Base-by-base conservation (phyloP, 2,329 filamentous ascomycete species). In the Thielaviopsis musarum region DNA sequence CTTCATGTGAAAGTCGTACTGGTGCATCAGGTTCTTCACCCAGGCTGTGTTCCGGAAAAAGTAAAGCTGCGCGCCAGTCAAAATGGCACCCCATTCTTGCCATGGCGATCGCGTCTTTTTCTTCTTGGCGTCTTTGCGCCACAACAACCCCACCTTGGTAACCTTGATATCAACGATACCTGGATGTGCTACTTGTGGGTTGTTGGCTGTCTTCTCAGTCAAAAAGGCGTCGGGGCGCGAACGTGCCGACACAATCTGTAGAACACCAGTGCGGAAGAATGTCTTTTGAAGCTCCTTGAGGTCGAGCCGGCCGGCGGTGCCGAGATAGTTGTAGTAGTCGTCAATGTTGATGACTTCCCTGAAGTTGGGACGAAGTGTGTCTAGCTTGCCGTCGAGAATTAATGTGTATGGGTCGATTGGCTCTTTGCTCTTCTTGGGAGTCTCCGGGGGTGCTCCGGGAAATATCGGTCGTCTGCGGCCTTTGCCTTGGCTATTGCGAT, bases 71-170 rank as follows among this genome's bases (percentile, higher is more conserved):
- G 93, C 94, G n/a, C 91, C 89, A 0, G 93, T 98, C 30, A 98
- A 78, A 61, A 98, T 87, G 24, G 90, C 93, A 57, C 93, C 93
- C 93, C 93, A 98, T 77, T 98, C 93, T 68, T 96, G 91, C 93
- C 93, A 98, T 1, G 93, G 91, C 12, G 91, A 96, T 52, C 91
- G 81, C 0, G 90, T 86, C 71, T 94, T 95, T 73, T 93, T 91
- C 72, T 91, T 95, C 73, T 95, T 96, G 1, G 79, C 74, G 64
- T 95, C 90, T 69, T 98, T 98, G 52, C 93, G 83, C 93, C 93
- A 98, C 34, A 98, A 70, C 1, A 95, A 74, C 3, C 93, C 93
- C 56, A 98, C 91, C 70, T 97, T 98, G 52, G 91, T 95, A 53
- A 97, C 87, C 66, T 95, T 95, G 68, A 98, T 95, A 70, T 97